Evolutionary conservation across 371 early-diverging fungal genomes (phyloP).

Genomic region (Rhizomucor miehei): DNA sequence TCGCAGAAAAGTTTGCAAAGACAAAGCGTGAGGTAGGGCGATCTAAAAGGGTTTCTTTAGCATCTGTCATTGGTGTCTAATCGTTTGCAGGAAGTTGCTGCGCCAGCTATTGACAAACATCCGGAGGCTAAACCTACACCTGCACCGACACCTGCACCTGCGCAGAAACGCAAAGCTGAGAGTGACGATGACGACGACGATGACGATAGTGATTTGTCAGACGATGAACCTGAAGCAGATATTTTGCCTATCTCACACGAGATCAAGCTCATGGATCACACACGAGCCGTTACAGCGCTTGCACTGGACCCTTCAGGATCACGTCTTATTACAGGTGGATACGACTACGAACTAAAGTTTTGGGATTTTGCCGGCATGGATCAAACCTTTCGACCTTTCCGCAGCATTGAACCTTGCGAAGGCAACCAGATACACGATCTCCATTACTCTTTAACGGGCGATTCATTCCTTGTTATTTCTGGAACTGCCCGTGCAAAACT

Average conservation of each 20-base stretch:
- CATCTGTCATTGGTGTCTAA: neutral
- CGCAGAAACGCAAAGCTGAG: conserved; percentile 14
- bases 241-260: conserved; percentile 67
- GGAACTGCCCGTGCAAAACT: conserved; percentile 73
- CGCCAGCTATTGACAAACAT: conserved; percentile 1
- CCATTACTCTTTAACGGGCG: conserved; percentile 76
- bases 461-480: conserved; percentile 78
- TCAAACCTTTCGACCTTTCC: conserved; percentile 69
- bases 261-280: conserved; percentile 65
- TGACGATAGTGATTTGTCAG: conserved; percentile 21
- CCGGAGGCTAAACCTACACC: conserved; percentile 4
- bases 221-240: conserved; percentile 20
- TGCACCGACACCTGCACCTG: neutral
- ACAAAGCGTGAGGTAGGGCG: conserved; percentile 41
- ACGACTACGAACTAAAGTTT: conserved; percentile 78
- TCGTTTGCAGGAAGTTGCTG: neutral
- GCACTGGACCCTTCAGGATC: conserved; percentile 83
- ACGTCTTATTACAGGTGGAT: conserved; percentile 77
- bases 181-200: conserved; percentile 27
- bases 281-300: conserved; percentile 75
- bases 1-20: conserved; percentile 33
- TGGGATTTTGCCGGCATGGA: conserved; percentile 96
- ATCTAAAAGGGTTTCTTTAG: neutral
- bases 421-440: conserved; percentile 87
- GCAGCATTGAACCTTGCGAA: conserved; percentile 77